Conservation (phyloP, 495 filamentous ascomycete species). For the Annulohypoxylon nitens region DNA sequence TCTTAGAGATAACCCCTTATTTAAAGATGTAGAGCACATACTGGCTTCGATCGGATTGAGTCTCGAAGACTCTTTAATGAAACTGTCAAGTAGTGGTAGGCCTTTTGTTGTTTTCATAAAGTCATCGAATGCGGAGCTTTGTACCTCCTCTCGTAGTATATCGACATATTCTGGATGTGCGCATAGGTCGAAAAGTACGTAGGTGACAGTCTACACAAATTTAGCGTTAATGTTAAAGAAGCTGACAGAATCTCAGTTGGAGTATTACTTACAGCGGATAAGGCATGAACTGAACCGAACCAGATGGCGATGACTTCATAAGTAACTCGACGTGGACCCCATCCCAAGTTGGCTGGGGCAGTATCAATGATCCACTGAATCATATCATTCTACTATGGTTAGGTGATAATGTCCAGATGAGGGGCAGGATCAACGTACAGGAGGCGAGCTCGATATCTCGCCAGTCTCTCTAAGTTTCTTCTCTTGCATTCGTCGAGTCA, state of each 20-base stretch:
- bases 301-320: not conserved
- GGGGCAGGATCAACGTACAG: not conserved
- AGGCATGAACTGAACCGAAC: slow-evolving; percentile 4
- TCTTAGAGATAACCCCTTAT: not conserved
- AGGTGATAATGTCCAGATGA: not conserved
- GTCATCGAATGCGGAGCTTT: not conserved
- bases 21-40: not conserved
- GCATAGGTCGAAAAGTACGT: not conserved
- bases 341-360: not conserved
- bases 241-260: not conserved
- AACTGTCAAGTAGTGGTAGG: not conserved
- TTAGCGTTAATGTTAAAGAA: not conserved
- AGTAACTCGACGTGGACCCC: not conserved
- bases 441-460: not conserved
- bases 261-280: not conserved
- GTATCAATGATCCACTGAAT: slow-evolving; percentile 10
- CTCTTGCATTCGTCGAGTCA: not conserved
- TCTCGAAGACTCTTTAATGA: slow-evolving; percentile 5
- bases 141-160: not conserved
- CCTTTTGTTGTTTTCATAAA: not conserved
- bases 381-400: not conserved
- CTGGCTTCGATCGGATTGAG: not conserved
- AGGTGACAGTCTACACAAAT: not conserved
- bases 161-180: not conserved
- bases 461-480: not conserved